Base-by-base conservation (phyloP, 2,329 filamentous ascomycete species). In the Colletotrichum plurivorum region DNA sequence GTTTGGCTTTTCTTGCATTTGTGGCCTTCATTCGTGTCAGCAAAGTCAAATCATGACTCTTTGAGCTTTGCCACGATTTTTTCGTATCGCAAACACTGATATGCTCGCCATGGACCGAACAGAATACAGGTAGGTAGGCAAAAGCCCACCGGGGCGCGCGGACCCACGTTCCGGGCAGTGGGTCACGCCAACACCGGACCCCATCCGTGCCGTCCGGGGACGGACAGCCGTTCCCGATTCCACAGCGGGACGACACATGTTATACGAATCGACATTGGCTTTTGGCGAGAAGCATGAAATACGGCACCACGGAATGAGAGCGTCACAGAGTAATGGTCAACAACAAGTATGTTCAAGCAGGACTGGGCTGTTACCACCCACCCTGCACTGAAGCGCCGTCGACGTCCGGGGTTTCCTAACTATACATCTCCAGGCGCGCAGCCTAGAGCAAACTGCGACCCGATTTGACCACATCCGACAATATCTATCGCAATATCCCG, bases 401-500 rank as follows among this genome's bases (percentile, higher is more conserved):
- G 46, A 70, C 52, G 18, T 55, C 15, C 51, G 16, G 7, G 4
- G 2, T 27, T 55, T 58, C 57, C 48, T 54, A 54, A 39, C 53
- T 58, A n/a, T 59, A 59, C 67, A 63, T 10, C 53, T 68, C 46
- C n/a, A 45, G 27, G 58, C 63, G 2, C 43, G 20, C 41, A 68
- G 56, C 52, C 71, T 63, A 74, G 61, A 63, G 65, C 39, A 71
- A 62, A 12, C 75, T 58, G 69, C 74, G 20, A 20, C 31, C 15
- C 31, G 22, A 18, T 45, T 41, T 25, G 75, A 73, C 74, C 75
- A 75, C 73, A 75, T 73, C 77, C 77, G 72, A 78, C 75, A 76
- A 76, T 80, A 81, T 82, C 82, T 80, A 78, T 82, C 78, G 76
- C 79, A 82, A 81, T 80, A 81, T 81, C 77, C 82, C 78, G 72